phyloP scores from a whole-genome alignment of 2,329 filamentous ascomycete genomes.

The Graphilbum sp. region DNA sequence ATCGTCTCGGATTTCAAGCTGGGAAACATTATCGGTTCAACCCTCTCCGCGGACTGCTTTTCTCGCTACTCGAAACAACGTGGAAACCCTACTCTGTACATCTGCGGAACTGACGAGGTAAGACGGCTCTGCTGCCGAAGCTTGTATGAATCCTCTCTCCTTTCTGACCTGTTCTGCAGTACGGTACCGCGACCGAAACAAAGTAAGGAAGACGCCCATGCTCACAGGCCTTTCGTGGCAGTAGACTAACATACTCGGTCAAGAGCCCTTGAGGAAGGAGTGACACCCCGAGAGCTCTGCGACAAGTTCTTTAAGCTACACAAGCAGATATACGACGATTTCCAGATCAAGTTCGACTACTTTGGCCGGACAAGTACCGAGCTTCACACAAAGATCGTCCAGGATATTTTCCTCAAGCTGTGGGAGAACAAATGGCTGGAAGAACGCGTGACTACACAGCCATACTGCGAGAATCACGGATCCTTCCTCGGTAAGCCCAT shows the following conservation, averaged over 20 bases:
- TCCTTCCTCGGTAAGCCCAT: constrained; percentile 53
- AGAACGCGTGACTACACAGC: constrained; percentile 75
- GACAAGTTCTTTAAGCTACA: constrained; percentile 85
- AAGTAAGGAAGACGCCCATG: too few species aligned
- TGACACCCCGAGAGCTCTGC: constrained; percentile 65
- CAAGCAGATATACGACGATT: constrained; percentile 87
- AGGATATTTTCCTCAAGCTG: constrained; percentile 79
- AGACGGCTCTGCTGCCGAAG: neutral
- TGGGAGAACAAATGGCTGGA: constrained; percentile 76
- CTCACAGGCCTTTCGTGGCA: too few species aligned
- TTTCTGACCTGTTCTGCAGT: constrained; percentile 27
- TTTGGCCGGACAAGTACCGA: constrained; percentile 85
- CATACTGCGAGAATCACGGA: constrained; percentile 57
- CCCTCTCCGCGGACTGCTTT: constrained; percentile 80
- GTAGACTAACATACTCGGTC: neutral
- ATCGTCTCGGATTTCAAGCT: constrained; percentile 29
- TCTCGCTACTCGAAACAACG: constrained; percentile 66
- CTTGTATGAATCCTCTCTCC: constrained; percentile 17
- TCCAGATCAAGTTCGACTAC: constrained; percentile 85
- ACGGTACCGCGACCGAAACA: constrained; percentile 89
- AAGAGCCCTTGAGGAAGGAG: constrained; percentile 62
- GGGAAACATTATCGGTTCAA: constrained; percentile 74
- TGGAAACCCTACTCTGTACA: constrained; percentile 63
- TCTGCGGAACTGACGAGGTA: constrained; percentile 46
- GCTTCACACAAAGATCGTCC: constrained; percentile 83